Evolutionary conservation across 2,329 filamentous ascomycete species (phyloP).

Genomic region (Trichoderma sp.): DNA sequence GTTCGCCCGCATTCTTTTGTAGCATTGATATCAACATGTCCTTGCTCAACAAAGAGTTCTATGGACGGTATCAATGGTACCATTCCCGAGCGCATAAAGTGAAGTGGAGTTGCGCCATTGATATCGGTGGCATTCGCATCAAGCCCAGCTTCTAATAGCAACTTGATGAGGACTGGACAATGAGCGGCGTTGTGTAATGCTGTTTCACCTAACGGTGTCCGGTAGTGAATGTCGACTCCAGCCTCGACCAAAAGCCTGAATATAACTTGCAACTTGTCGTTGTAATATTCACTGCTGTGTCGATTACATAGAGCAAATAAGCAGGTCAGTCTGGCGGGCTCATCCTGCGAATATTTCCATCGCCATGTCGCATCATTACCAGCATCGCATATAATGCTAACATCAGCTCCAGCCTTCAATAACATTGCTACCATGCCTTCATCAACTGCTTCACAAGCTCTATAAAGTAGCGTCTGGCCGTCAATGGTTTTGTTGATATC

Average conservation of each 20-base stretch:
- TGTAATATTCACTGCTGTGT: neutral
- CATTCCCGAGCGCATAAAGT: neutral
- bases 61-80: conserved; percentile 20
- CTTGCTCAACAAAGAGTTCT: conserved; percentile 27
- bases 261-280: neutral
- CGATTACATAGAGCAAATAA: conserved; percentile 17
- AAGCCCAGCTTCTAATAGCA: conserved; percentile 27
- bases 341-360: neutral
- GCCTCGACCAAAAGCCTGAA: conserved; percentile 26
- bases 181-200: conserved; percentile 23
- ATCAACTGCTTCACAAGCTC: conserved; percentile 16
- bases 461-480: conserved; percentile 27
- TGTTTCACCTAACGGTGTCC: conserved; percentile 21
- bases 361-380: no score
- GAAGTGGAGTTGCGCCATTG: conserved; percentile 24
- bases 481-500: conserved; percentile 31
- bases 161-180: conserved; percentile 12
- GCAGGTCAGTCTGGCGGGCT: conserved; percentile 16
- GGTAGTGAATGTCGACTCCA: conserved; percentile 27
- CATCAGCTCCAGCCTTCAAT: conserved; percentile 34
- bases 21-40: conserved; percentile 28
- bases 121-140: conserved; percentile 25
- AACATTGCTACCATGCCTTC: conserved; percentile 26
- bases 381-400: conserved; percentile 23
- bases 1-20: conserved; percentile 23